Percentiles rank a stretch among this genome's conserved stretches.
Conservation (phyloP, 208 protist species). For the Angomonas deanei region DNA sequence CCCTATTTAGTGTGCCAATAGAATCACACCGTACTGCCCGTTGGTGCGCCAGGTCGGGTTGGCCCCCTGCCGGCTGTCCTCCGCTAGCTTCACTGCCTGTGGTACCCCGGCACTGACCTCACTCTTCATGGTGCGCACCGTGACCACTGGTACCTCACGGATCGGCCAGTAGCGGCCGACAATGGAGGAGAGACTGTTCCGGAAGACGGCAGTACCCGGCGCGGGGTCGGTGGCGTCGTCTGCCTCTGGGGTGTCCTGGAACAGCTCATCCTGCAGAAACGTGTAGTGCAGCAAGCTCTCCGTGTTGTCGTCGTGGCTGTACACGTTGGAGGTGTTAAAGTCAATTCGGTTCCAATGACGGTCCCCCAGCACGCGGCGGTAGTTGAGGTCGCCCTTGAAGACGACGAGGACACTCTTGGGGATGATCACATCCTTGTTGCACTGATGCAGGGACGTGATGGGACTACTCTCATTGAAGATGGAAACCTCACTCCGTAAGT, state of each 20-base stretch:
- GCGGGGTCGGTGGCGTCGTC: neutral
- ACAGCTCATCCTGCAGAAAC: constrained; percentile 19
- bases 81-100: constrained; percentile 25
- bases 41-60: constrained; percentile 45
- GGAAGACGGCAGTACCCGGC: neutral
- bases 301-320: constrained; percentile 3
- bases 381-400: constrained; percentile 91
- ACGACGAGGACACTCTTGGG: constrained; percentile 60
- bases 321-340: constrained; percentile 43
- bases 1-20: constrained; percentile 30
- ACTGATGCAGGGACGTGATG: constrained; percentile 16
- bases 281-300: neutral
- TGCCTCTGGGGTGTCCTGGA: constrained; percentile 37
- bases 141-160: constrained; percentile 53
- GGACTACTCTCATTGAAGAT: neutral
- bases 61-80: constrained; percentile 31
- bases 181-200: constrained; percentile 32
- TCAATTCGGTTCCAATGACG: constrained; percentile 72
- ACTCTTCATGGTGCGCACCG: constrained; percentile 88
- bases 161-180: constrained; percentile 72
- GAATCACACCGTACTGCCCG: constrained; percentile 80
- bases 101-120: constrained; percentile 76
- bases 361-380: constrained; percentile 84
- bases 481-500: neutral
- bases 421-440: constrained; percentile 37